Evolutionary conservation across 768 basidiomycete species (phyloP).

Genomic region (Tylopilus intermedius): DNA sequence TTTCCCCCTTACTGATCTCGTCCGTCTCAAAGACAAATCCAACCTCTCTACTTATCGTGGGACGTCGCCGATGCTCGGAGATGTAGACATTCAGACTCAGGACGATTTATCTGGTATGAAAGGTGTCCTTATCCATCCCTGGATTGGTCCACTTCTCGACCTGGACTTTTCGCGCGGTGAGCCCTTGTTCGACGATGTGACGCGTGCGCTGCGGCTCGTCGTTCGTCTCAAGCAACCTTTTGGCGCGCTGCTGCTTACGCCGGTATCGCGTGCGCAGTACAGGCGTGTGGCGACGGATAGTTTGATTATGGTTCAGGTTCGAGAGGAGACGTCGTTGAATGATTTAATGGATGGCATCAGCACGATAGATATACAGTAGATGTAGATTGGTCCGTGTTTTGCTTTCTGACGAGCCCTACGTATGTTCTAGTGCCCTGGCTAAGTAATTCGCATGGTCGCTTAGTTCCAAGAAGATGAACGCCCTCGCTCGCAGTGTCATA

Average conservation of each 20-base stretch:
- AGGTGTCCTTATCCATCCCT: neutral
- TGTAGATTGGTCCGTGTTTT: too few relatives aligned
- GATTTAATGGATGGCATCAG: neutral
- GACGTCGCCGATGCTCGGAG: neutral
- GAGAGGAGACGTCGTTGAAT: neutral
- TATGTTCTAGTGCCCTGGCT: too few relatives aligned
- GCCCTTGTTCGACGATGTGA: neutral
- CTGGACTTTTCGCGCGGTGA: neutral
- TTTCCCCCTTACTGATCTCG: neutral
- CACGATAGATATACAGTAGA: neutral
- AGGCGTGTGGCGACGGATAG: neutral
- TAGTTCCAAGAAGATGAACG: too few relatives aligned
- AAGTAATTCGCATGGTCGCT: too few relatives aligned
- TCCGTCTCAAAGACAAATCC: neutral
- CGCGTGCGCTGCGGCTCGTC: neutral
- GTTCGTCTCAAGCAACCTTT: slow-evolving; percentile 1
- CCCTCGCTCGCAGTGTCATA: too few relatives aligned
- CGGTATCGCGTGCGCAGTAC: neutral
- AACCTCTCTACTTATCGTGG: neutral
- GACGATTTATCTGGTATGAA: neutral
- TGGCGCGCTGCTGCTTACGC: neutral
- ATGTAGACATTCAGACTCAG: neutral
- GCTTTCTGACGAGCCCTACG: too few relatives aligned
- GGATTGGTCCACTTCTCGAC: slow-evolving; percentile 4
- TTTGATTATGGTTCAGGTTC: neutral